phyloP scores from a whole-genome alignment of 129 eudicot genomes.

The Helichrysum umbraculigerum region DNA sequence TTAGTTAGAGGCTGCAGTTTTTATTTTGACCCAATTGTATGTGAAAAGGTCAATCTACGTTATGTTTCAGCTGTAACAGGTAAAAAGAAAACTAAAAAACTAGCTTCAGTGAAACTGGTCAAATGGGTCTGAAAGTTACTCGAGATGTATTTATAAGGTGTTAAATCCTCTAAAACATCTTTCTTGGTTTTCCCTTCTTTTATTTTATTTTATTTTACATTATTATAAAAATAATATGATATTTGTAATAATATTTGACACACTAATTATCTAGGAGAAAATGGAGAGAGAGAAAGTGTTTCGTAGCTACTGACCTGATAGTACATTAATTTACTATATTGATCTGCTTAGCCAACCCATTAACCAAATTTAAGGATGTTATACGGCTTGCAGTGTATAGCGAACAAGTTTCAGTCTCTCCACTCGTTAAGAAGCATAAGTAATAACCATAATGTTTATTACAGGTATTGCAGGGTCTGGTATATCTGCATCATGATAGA shows the following conservation, averaged over 20 bases:
- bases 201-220: background rate
- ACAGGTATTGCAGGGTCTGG: slow-evolving; percentile 91
- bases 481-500: slow-evolving; percentile 85
- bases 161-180: background rate
- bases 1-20: slow-evolving; percentile 24
- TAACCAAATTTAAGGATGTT: background rate
- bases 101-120: background rate
- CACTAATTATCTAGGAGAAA: background rate
- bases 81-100: background rate
- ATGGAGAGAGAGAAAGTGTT: slow-evolving; percentile 9
- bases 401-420: background rate
- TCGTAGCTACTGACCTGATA: background rate
- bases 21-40: background rate
- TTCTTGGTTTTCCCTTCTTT: background rate
- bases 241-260: background rate
- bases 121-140: background rate
- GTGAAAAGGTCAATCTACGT: background rate
- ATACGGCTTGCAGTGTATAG: background rate
- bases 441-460: slow-evolving; percentile 9
- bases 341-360: background rate
- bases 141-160: background rate
- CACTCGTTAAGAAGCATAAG: background rate
- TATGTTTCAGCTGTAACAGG: background rate
- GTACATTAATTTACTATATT: background rate
- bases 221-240: background rate